A percentile compares a stretch with the other conserved stretches of the same genome.
These are phyloP conservation scores for Venturiaceae sp. DNA, from an alignment of 2,329 filamentous ascomycete genomes.

Conservation along the genomic window DNA sequence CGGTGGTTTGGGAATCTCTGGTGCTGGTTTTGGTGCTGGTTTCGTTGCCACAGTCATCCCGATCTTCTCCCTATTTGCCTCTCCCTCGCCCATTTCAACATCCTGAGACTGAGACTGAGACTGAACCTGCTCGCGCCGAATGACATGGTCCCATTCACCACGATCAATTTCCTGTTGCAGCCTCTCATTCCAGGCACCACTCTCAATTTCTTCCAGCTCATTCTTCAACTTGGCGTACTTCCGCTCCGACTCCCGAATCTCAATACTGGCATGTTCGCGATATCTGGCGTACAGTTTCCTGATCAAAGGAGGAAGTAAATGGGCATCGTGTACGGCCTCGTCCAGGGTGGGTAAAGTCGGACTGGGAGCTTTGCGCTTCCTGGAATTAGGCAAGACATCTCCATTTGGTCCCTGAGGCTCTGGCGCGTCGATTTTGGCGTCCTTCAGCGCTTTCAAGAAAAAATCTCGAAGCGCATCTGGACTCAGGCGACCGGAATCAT, in stretches of 20 bases:
- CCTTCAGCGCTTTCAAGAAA: constrained; percentile 65
- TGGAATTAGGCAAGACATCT: constrained; percentile 33
- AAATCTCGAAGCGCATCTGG: constrained; percentile 71
- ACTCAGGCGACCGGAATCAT: constrained; percentile 63
- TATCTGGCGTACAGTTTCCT: constrained; percentile 68
- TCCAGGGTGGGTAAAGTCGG: constrained; percentile 42
- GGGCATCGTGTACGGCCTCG: constrained; percentile 53
- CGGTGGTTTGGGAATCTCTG: not conserved
- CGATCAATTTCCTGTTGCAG: constrained; percentile 16
- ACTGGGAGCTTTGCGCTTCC: constrained; percentile 65
- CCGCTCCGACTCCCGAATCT: constrained; percentile 67
- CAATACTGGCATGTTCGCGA: constrained; percentile 55
- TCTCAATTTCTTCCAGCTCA: constrained; percentile 61
- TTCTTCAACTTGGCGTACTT: constrained; percentile 52
- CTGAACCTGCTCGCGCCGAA: not conserved
- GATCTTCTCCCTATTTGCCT: not conserved
- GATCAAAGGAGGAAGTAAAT: constrained; percentile 61
- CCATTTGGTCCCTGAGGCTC: constrained; percentile 19
- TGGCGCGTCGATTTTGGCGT: constrained; percentile 50
- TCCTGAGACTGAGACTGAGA: no score
- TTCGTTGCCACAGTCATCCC: not conserved
- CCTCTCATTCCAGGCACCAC: constrained; percentile 43
- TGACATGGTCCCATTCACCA: not conserved
- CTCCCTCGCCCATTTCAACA: not conserved
- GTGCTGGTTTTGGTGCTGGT: not conserved